A percentile compares a stretch with the other conserved stretches of the same genome.
Conservation (phyloP, 202 grass and related monocot species). For the Miscanthus sacchariflorus region DNA sequence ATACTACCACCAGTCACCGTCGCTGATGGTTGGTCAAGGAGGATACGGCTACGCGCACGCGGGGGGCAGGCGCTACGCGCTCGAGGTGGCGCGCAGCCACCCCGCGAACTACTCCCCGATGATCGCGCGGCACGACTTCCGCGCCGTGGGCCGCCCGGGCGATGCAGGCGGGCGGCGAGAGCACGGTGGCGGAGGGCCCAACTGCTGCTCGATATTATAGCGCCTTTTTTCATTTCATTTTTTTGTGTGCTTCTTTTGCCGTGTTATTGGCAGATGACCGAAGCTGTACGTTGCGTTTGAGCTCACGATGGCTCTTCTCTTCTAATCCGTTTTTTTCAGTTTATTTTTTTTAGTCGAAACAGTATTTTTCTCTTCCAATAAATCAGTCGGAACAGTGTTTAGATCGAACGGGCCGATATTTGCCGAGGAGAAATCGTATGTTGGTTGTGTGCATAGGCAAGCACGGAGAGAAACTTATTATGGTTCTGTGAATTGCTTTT, state of each 20-base stretch:
- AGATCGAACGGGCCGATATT: no score
- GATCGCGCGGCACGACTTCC: slow-evolving; percentile 37
- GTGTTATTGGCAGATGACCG: not conserved
- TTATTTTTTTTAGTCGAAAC: no score
- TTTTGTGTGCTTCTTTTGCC: not conserved
- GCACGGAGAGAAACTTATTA: not conserved
- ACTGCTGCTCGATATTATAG: slow-evolving; percentile 28
- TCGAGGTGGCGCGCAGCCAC: slow-evolving; percentile 26
- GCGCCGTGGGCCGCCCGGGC: not conserved
- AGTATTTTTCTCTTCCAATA: no score
- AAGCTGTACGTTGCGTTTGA: not conserved
- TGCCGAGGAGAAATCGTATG: not conserved
- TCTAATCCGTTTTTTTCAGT: no score
- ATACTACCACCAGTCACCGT: not conserved
- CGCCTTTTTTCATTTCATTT: not conserved
- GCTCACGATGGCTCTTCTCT: no score
- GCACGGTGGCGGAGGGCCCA: not conserved
- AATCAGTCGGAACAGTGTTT: no score
- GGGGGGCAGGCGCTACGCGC: not conserved
- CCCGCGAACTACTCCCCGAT: slow-evolving; percentile 33
- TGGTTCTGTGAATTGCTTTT: no score
- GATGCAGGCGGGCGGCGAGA: not conserved
- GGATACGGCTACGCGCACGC: not conserved
- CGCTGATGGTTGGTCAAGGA: not conserved
- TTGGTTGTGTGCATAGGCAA: not conserved